These are phyloP conservation scores for Geranium rotundifolium DNA, from an alignment of 345 rosid genomes.

Conservation along the genomic window DNA sequence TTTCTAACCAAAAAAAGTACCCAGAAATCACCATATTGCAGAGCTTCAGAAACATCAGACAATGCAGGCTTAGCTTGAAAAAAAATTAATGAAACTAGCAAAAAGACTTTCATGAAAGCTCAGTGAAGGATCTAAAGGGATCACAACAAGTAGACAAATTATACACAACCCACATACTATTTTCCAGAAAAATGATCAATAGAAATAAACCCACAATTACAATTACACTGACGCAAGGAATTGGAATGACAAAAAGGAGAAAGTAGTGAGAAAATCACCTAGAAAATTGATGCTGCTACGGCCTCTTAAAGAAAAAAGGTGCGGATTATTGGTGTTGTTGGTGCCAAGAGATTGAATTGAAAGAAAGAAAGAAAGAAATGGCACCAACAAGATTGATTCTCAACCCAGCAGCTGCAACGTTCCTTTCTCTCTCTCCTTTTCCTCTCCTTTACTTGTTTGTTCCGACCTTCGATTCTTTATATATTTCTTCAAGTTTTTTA, in stretches of 20 bases:
- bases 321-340: too few relatives aligned
- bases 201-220: neutral
- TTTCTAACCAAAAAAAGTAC: too few relatives aligned
- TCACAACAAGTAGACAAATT: neutral
- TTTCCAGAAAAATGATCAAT: neutral
- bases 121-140: conserved; percentile 16
- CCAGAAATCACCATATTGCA: too few relatives aligned
- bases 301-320: neutral
- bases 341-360: too few relatives aligned
- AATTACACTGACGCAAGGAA: too few relatives aligned
- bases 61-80: too few relatives aligned
- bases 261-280: neutral
- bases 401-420: neutral
- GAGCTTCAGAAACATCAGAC: too few relatives aligned
- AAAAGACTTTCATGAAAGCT: neutral
- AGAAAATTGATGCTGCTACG: neutral
- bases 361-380: neutral
- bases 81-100: neutral
- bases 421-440: conserved; percentile 2
- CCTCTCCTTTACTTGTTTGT: neutral
- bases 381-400: neutral
- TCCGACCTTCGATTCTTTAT: neutral
- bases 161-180: neutral
- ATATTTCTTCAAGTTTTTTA: too few relatives aligned
- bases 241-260: too few relatives aligned